Evolutionary conservation across 2,329 filamentous ascomycete genomes (phyloP), one percentile per base, ranked within the genome.

Genomic region (Aspergillus spinulosporus): DNA sequence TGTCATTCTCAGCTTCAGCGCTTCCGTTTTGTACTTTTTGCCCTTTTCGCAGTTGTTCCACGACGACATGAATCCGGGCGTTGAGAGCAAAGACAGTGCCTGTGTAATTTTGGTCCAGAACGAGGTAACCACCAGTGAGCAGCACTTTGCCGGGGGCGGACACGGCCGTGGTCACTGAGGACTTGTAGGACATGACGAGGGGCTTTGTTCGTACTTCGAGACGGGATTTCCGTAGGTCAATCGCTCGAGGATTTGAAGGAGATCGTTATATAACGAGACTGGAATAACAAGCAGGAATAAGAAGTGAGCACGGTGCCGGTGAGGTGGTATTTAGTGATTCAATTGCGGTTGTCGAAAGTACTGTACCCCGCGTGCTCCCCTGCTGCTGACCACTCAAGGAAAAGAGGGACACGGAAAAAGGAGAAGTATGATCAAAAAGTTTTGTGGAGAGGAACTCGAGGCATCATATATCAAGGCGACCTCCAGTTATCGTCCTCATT

Each of bases 121-220:
- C 93, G 45, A 97, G 86, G 75, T 97, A 99, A 59, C 94, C 94
- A 61, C 94, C 94, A 3, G 93, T 91, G 52, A 97, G 84, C 62
- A 99, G 84, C 59, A 99, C 94, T 79, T 99, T 99, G 65, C 94
- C 94, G 14, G 94, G 94, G 21, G 94, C 93, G 61, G 94, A 97
- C 63, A 96, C 84, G 68, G 87, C 88, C 49, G 77, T 74, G 53
- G 67, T 62, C 4, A 65, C 62, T 34, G 64, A 62, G 39, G 68
- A 61, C 49, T 54, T 60, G 37, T 52, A 60, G 46, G 58, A 56
- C 57, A 57, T 57, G 43, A 52, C 43, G 47, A 43, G n/a, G 29
- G n/a, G 15, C 5, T 21, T 12, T 39, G 37, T 8, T 32, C n/a
- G 42, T 37, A 45, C 45, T 26, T 26, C 31, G 46, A 21, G 28